Conservation (phyloP, 202 grass and related monocot species). For the Zizania palustris region DNA sequence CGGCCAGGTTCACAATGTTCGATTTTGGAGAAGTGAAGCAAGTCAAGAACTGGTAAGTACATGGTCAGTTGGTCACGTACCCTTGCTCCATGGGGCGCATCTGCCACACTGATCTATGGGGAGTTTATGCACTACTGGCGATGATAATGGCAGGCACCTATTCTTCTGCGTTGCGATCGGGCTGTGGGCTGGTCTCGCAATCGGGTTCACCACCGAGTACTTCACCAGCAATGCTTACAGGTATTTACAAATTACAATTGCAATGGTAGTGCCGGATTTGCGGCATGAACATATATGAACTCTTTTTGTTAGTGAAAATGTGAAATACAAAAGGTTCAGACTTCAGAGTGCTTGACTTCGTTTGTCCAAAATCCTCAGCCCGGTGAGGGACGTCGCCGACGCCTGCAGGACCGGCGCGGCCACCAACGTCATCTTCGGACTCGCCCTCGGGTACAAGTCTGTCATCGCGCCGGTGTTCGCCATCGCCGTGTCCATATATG, state of each 20-base stretch:
- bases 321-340: background rate
- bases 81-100: background rate
- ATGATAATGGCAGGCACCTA: constrained; percentile 51
- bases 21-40: constrained; percentile 67
- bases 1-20: constrained; percentile 65
- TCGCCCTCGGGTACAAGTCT: constrained; percentile 62
- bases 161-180: constrained; percentile 71
- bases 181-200: constrained; percentile 69
- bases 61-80: no score
- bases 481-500: constrained; percentile 58
- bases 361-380: constrained; percentile 31
- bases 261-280: background rate
- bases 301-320: background rate
- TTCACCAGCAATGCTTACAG: constrained; percentile 63
- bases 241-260: constrained; percentile 7
- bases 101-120: background rate
- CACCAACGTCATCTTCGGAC: constrained; percentile 59
- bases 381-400: constrained; percentile 55
- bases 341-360: background rate
- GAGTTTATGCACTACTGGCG: background rate
- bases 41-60: constrained; percentile 72
- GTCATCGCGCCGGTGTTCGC: constrained; percentile 61
- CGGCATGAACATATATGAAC: background rate
- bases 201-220: constrained; percentile 66
- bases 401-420: constrained; percentile 56